Evolutionary conservation across 2,329 filamentous ascomycete species (phyloP).

Genomic region (Aspergillus novoparasiticus): DNA sequence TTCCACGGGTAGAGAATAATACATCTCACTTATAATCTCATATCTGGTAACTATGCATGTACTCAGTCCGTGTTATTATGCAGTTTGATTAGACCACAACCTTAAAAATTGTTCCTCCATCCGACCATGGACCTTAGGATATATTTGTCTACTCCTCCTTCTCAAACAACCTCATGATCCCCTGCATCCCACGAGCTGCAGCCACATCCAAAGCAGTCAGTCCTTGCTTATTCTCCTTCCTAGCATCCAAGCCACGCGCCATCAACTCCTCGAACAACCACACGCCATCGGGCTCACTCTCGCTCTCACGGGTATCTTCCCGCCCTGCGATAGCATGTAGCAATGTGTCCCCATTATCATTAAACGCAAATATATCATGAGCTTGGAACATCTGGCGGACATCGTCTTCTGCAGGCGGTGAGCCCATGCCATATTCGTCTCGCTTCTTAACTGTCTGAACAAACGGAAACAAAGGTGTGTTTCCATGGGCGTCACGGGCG

Average conservation of each 20-base stretch:
- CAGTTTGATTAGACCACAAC: not conserved
- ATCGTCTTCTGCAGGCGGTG: not conserved
- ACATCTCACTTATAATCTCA: too few relatives aligned
- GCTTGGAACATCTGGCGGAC: not conserved
- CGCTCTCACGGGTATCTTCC: not conserved
- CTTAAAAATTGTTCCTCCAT: not conserved
- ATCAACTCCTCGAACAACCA: constrained; percentile 6
- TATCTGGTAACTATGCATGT: too few relatives aligned
- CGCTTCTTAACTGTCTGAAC: not conserved
- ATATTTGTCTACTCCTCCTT: not conserved
- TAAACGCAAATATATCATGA: constrained; percentile 9
- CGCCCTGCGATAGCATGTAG: constrained; percentile 8
- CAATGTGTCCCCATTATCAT: constrained; percentile 12
- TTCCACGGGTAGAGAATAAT: too few relatives aligned
- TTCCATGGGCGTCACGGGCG: not conserved
- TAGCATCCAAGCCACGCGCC: constrained; percentile 9
- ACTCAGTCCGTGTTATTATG: too few relatives aligned
- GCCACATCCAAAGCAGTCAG: constrained; percentile 5
- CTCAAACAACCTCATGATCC: not conserved
- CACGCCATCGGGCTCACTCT: not conserved
- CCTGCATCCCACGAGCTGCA: not conserved
- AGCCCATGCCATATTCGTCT: not conserved
- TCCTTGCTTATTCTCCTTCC: constrained; percentile 15
- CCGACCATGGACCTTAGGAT: not conserved
- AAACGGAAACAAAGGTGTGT: not conserved